A percentile compares a stretch with the other conserved stretches of the same genome.
These are phyloP conservation scores for Pharus latifolius DNA, from an alignment of 176 grass and related monocot species.

Conservation along the genomic window DNA sequence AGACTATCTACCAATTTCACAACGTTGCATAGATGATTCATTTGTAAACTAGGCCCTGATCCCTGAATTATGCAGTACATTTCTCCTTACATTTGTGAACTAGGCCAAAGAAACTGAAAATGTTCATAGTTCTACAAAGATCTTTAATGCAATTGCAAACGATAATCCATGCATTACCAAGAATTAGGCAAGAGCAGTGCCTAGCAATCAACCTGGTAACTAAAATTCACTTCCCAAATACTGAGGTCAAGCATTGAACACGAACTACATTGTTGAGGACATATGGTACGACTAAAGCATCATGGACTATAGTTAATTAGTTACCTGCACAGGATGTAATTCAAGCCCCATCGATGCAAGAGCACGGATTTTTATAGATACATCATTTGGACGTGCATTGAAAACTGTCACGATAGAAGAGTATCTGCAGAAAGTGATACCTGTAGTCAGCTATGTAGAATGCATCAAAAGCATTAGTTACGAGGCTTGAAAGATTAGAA, in stretches of 20 bases:
- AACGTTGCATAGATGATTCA: neutral
- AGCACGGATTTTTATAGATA: constrained; percentile 44
- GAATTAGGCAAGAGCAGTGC: neutral
- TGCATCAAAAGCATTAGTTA: neutral
- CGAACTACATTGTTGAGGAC: neutral
- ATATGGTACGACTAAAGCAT: neutral
- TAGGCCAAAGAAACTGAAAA: neutral
- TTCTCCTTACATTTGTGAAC: neutral
- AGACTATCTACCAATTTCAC: neutral
- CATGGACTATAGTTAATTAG: neutral
- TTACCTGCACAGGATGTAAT: constrained; percentile 83
- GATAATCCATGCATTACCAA: neutral
- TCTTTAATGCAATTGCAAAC: neutral
- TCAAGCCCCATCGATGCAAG: constrained; percentile 41
- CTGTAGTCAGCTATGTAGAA: neutral
- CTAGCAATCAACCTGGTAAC: neutral
- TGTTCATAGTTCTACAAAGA: neutral
- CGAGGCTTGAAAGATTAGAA: neutral
- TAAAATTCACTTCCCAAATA: neutral
- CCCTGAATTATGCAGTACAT: neutral
- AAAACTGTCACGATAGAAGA: constrained; percentile 55
- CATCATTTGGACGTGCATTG: constrained; percentile 53
- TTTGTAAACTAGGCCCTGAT: neutral
- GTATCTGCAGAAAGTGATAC: constrained; percentile 35
- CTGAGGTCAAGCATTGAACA: neutral